Evolutionary conservation across 23 red algal species (phyloP).

Genomic region (Cyanidium caldarium): DNA sequence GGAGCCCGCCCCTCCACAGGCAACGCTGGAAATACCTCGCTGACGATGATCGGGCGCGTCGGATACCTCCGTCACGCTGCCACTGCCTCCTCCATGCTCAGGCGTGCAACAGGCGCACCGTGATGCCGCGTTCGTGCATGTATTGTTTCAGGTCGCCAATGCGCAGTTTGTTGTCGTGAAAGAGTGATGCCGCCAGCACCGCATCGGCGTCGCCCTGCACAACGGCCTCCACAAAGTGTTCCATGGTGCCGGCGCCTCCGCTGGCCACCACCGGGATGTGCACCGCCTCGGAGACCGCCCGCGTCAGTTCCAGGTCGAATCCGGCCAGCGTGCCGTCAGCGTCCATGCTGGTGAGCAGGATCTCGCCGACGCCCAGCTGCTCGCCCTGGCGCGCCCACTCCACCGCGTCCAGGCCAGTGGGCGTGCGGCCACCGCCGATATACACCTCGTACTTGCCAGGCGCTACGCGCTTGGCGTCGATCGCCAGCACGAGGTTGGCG

Average conservation of each 20-base stretch:
- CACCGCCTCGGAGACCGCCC: conserved; percentile 25
- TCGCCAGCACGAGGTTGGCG: conserved; percentile 19
- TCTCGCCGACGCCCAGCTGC: conserved; percentile 71
- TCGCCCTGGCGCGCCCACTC: conserved; percentile 27
- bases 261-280: conserved; percentile 65
- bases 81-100: no score
- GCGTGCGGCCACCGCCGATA: conserved; percentile 54
- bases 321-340: conserved; percentile 61
- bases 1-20: no score
- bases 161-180: conserved; percentile 51
- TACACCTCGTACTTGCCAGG: conserved; percentile 8
- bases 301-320: conserved; percentile 42
- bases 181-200: conserved; percentile 77
- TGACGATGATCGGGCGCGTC: no score
- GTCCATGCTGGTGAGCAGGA: conserved; percentile 87
- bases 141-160: conserved; percentile 70
- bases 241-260: conserved; percentile 44
- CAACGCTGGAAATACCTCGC: no score
- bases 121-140: conserved; percentile 30
- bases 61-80: no score
- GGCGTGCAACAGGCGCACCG: conserved; percentile 25
- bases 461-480: neutral
- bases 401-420: conserved; percentile 60
- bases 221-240: conserved; percentile 68
- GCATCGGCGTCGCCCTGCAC: conserved; percentile 38